These are phyloP conservation scores for Mallotus japonicus DNA, from an alignment of 441 rosid species.

Conservation along the genomic window DNA sequence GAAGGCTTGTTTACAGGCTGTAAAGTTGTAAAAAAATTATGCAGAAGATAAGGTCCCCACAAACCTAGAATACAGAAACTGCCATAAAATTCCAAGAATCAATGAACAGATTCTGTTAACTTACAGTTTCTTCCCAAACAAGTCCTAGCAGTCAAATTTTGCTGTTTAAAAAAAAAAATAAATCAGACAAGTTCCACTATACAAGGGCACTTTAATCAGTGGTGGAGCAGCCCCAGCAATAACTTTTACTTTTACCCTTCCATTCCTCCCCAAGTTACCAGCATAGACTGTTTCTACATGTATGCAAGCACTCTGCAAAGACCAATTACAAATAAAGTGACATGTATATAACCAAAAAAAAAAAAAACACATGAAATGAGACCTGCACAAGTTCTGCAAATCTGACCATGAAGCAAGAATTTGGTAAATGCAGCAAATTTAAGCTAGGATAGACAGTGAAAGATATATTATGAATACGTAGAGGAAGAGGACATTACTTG, in stretches of 20 bases:
- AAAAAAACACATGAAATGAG: no score
- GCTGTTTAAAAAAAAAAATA: conserved; percentile 9
- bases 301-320: neutral
- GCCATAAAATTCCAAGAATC: conserved; percentile 25
- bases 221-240: neutral
- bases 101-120: conserved; percentile 10
- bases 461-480: neutral
- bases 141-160: conserved; percentile 19
- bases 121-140: neutral
- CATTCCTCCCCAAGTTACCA: neutral
- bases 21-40: conserved; percentile 14
- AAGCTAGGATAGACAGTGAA: neutral
- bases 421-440: neutral
- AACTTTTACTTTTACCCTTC: neutral
- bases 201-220: conserved; percentile 5
- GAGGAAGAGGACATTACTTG: neutral
- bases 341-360: no score
- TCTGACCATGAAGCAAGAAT: neutral
- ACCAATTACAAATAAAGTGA: neutral
- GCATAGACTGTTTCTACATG: neutral
- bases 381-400: neutral
- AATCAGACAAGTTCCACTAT: conserved; percentile 23
- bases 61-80: conserved; percentile 14
- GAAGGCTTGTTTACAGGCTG: conserved; percentile 28
- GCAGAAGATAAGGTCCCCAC: conserved; percentile 26